Evolutionary conservation across 148 eudicot genomes (phyloP).

Genomic region (Nepenthes gracilis): DNA sequence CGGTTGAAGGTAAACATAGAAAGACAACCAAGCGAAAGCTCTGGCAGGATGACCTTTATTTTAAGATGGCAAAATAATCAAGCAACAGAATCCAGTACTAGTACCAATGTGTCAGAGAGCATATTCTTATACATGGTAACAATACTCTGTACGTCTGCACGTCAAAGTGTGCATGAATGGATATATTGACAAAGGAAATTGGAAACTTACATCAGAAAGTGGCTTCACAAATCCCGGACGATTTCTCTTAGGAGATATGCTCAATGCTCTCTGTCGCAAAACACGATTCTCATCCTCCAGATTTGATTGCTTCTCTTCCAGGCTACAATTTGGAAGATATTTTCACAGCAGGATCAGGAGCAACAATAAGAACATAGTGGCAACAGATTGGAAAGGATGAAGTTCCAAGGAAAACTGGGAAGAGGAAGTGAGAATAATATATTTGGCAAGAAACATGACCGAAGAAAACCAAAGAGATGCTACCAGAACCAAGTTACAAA

Average conservation of each 20-base stretch:
- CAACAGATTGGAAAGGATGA: neutral
- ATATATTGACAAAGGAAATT: neutral
- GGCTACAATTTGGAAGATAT: constrained; percentile 19
- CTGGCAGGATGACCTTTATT: too few species aligned
- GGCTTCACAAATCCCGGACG: constrained; percentile 52
- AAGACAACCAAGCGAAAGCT: too few species aligned
- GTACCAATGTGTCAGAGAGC: too few species aligned
- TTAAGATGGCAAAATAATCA: too few species aligned
- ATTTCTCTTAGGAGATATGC: constrained; percentile 49
- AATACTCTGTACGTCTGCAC: too few species aligned
- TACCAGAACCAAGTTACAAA: neutral
- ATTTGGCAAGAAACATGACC: neutral
- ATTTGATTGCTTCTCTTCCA: constrained; percentile 78
- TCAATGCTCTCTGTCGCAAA: constrained; percentile 69
- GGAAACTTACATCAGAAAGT: constrained; percentile 55
- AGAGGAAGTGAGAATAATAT: neutral
- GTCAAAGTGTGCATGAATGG: too few species aligned
- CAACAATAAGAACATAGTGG: neutral
- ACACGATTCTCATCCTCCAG: constrained; percentile 85
- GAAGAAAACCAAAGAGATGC: neutral
- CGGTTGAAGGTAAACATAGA: too few species aligned
- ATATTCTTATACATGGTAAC: too few species aligned
- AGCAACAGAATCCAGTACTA: too few species aligned
- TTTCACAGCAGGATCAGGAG: neutral
- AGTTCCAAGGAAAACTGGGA: neutral